Evolutionary conservation across 2,329 filamentous ascomycete genomes (phyloP).

Genomic region (Phialocephala sp.): DNA sequence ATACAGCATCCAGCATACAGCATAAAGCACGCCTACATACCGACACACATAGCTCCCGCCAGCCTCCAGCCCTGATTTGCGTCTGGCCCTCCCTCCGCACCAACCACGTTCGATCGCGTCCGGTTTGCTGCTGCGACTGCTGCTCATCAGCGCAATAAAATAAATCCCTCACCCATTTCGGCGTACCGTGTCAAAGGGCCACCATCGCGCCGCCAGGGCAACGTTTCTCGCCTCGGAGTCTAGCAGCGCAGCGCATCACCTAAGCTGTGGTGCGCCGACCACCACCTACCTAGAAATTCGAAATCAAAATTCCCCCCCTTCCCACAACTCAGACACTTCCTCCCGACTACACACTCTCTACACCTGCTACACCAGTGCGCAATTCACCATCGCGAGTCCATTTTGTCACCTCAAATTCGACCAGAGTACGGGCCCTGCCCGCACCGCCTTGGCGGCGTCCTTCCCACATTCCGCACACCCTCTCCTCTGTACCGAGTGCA

Average conservation of each 20-base stretch:
- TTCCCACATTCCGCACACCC: conserved; percentile 19
- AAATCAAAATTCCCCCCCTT: background rate
- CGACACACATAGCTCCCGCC: too few relatives aligned
- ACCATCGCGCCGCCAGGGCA: too few relatives aligned
- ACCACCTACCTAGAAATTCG: background rate
- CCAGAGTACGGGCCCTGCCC: conserved; percentile 36
- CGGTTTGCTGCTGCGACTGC: background rate
- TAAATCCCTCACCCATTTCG: conserved; percentile 23
- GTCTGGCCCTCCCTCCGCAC: conserved; percentile 14
- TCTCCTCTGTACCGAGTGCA: conserved; percentile 19
- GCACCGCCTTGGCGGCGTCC: conserved; percentile 33
- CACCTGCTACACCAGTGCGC: background rate
- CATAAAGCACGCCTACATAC: too few relatives aligned
- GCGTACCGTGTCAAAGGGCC: background rate
- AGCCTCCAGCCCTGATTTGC: conserved; percentile 10
- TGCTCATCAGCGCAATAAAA: too few relatives aligned
- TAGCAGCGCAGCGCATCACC: background rate
- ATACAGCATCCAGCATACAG: too few relatives aligned
- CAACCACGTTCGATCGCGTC: conserved; percentile 11
- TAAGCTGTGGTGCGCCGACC: background rate
- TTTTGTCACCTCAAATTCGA: background rate
- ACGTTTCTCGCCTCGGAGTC: conserved; percentile 10
- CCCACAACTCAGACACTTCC: background rate
- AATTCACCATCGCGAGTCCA: background rate
- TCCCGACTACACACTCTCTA: background rate